These are phyloP conservation scores for Corymbia calophylla DNA, from an alignment of 441 rosid species.

Conservation along the genomic window DNA sequence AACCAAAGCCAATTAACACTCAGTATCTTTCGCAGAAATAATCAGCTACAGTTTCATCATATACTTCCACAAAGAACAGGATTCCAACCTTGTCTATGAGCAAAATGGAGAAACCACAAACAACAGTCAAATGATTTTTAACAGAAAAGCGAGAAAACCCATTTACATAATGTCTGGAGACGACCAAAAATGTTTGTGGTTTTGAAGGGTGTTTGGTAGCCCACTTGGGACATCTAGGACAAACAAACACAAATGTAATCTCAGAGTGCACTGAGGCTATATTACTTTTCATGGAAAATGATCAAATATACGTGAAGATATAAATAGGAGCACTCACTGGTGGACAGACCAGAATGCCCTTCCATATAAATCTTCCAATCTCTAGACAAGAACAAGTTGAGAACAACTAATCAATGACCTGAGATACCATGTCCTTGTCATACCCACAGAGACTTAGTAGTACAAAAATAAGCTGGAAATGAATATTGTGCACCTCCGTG, in stretches of 20 bases:
- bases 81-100: not conserved
- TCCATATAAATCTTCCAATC: not conserved
- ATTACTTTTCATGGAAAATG: conserved; percentile 30
- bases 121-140: not conserved
- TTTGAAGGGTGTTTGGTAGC: not conserved
- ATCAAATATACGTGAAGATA: conserved; percentile 29
- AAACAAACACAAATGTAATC: conserved; percentile 29
- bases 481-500: not conserved
- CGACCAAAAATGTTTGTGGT: not conserved
- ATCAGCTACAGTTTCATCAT: not conserved
- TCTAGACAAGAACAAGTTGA: not conserved
- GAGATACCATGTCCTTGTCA: not conserved
- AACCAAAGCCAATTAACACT: not conserved
- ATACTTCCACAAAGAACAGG: not conserved
- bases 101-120: not conserved
- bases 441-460: not conserved
- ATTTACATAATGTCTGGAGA: conserved; percentile 3
- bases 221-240: conserved; percentile 21
- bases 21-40: not conserved
- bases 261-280: conserved; percentile 31
- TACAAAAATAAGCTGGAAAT: not conserved
- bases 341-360: conserved; percentile 12
- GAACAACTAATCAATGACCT: not conserved
- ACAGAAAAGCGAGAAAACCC: not conserved
- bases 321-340: conserved; percentile 8